These are phyloP conservation scores for Ceratocystis alfenasii DNA, from an alignment of 2,329 filamentous ascomycete species.

Conservation along the genomic window DNA sequence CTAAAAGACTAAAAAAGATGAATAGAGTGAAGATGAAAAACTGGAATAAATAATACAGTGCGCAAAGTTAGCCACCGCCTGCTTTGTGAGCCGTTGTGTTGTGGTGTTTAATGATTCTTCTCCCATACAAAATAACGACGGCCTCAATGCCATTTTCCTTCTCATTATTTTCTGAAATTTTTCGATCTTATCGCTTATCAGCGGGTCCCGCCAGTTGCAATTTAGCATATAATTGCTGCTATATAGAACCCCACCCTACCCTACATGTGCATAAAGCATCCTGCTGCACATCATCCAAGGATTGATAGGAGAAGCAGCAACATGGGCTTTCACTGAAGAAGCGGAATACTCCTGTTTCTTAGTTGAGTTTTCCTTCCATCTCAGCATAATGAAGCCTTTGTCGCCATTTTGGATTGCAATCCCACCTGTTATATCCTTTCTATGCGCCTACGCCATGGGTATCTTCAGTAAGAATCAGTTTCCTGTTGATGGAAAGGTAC, in stretches of 20 bases:
- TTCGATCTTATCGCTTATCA: constrained; percentile 21
- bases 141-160: neutral
- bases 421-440: constrained; percentile 29
- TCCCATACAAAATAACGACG: neutral
- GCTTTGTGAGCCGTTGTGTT: neutral
- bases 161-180: constrained; percentile 15
- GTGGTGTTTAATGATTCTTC: constrained; percentile 5
- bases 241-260: neutral
- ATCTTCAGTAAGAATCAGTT: constrained; percentile 61
- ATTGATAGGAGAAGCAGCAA: neutral
- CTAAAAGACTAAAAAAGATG: neutral
- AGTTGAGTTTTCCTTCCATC: neutral
- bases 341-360: neutral
- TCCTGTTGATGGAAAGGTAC: constrained; percentile 70
- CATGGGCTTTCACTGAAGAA: neutral
- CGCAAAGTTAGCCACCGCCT: neutral
- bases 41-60: neutral
- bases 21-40: neutral
- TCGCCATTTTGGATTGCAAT: constrained; percentile 24
- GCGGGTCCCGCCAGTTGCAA: constrained; percentile 1
- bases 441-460: constrained; percentile 46
- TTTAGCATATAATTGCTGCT: neutral
- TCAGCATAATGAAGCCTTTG: constrained; percentile 15
- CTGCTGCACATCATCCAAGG: neutral
- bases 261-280: neutral